Conservation (phyloP, 2,329 filamentous ascomycete genomes). For the Albophoma yamanashiensis region DNA sequence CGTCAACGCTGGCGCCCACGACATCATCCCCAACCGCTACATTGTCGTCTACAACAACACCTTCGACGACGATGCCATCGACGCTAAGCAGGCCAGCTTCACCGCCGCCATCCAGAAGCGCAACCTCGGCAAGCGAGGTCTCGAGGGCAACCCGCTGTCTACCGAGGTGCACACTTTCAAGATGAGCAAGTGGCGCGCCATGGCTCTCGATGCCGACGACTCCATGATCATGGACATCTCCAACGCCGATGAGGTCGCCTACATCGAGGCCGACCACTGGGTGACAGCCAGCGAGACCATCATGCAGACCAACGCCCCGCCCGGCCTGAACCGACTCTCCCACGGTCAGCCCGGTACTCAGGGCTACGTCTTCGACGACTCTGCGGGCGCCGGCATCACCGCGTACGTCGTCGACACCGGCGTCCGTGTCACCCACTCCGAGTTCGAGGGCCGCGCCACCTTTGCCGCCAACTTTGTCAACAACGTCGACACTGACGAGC, state of each 20-base stretch:
- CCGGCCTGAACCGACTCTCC: constrained; percentile 43
- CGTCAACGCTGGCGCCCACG: constrained; percentile 33
- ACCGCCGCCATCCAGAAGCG: constrained; percentile 41
- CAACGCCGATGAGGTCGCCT: constrained; percentile 36
- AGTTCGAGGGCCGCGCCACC: constrained; percentile 45
- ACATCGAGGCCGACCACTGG: constrained; percentile 41
- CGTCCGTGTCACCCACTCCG: constrained; percentile 42
- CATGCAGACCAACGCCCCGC: constrained; percentile 41
- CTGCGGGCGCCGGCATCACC: constrained; percentile 43
- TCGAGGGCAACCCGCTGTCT: constrained; percentile 36
- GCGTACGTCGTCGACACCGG: constrained; percentile 58
- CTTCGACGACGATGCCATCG: constrained; percentile 35
- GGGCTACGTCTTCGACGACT: constrained; percentile 36
- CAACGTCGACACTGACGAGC: constrained; percentile 38
- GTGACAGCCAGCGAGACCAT: constrained; percentile 33
- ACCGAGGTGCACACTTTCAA: constrained; percentile 33
- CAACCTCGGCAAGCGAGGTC: constrained; percentile 41
- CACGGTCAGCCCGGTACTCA: constrained; percentile 21
- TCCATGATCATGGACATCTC: constrained; percentile 38
- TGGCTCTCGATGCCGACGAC: constrained; percentile 41
- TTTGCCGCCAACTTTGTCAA: constrained; percentile 43
- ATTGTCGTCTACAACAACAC: constrained; percentile 55
- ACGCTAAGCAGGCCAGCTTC: constrained; percentile 37
- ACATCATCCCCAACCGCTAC: constrained; percentile 46
- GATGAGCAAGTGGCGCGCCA: constrained; percentile 40